Conservation (phyloP, 2,329 filamentous ascomycete genomes). For the Thermomyces lanuginosus region DNA sequence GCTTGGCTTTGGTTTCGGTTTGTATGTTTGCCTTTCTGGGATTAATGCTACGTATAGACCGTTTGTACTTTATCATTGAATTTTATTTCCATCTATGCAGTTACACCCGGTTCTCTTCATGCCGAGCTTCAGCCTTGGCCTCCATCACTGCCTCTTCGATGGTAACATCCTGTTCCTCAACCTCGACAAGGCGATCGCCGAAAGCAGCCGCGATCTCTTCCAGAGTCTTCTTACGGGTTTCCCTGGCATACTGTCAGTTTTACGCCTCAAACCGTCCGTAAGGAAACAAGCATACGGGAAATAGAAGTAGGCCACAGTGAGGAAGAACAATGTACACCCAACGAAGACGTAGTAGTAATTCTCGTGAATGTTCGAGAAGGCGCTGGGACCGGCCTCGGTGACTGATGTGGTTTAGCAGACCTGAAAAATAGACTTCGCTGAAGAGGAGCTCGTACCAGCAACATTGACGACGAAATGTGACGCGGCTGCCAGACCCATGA, state of each 20-base stretch:
- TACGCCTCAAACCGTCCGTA: not conserved
- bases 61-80: too few species aligned
- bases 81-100: too few species aligned
- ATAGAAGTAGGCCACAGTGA: conserved; percentile 37
- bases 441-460: conserved; percentile 18
- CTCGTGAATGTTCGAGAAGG: conserved; percentile 41
- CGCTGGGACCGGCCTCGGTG: conserved; percentile 39
- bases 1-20: too few species aligned
- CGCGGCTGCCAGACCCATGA: conserved; percentile 39
- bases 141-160: conserved; percentile 7
- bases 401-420: conserved; percentile 13
- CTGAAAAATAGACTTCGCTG: conserved; percentile 2
- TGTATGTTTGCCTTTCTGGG: too few species aligned
- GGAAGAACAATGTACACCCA: conserved; percentile 35
- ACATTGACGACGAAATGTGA: conserved; percentile 42
- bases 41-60: too few species aligned
- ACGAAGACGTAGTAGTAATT: conserved; percentile 48
- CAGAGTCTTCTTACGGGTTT: conserved; percentile 33
- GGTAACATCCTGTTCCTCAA: conserved; percentile 6
- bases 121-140: conserved; percentile 4
- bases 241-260: conserved; percentile 13
- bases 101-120: too few species aligned
- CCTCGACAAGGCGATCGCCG: conserved; percentile 29
- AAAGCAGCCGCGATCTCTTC: conserved; percentile 36
- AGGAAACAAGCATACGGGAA: conserved; percentile 30